Evolutionary conservation across 805 yeast species (phyloP), one percentile per base, ranked within the genome.

Genomic region (Yarrowia sp.): DNA sequence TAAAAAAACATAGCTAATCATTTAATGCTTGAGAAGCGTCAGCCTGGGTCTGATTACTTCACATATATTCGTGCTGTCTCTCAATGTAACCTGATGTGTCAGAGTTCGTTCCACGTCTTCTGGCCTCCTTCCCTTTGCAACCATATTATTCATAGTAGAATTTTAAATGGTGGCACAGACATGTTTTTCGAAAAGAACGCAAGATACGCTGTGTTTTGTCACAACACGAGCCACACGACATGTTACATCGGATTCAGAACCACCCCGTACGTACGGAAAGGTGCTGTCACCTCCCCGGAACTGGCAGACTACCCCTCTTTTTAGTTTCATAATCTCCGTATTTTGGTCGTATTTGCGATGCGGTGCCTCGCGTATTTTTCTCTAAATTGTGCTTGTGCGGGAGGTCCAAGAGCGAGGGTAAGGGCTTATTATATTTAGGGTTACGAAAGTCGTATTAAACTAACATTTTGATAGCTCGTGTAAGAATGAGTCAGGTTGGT

Each of bases 291-390:
- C 30, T 24, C 30, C 30, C 30, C 30, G 30, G 30, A 24, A 24
- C 30, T 24, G 30, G 30, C 30, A 24, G 30, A 9, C 3, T 34
- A n/a, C 55, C 55, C 58, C 58, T 15, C 58, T 36, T 52, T 52
- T 52, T 52, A 52, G 58, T 52, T 52, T 52, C 43, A 38, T 52
- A n/a, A 19, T 14, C 17, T 36, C 43, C 58, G 58, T 52, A 52
- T 52, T 52, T 38, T 38, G 12, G 58, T 52, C 58, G 58, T 52
- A 52, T 52, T 52, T 36, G 58, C 58, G 44, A 52, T 52, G 58
- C 58, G 33, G 58, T 52, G 58, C 58, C 43, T 52, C 58, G 58
- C 58, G 43, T 52, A 52, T 52, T 52, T 50, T 52, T 52, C 42
- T 52, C 58, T 52, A 52, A 52, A 52, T 9, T 52, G 58, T 17